Conservation (phyloP, 192 early-diverging fungal species). For the Umbelopsis sp. region DNA sequence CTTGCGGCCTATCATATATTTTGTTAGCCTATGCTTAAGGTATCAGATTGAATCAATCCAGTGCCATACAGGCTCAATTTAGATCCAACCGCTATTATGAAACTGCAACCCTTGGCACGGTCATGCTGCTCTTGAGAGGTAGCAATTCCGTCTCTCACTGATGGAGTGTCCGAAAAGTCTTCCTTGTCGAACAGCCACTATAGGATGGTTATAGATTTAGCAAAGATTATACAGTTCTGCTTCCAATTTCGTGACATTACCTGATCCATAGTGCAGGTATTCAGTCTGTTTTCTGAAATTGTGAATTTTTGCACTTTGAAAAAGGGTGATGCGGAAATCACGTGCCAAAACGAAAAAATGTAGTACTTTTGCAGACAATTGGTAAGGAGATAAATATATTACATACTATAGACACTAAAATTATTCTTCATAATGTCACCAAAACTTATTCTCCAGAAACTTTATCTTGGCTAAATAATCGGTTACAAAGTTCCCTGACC, state of each 20-base stretch:
- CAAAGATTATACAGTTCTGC: not conserved
- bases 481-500: not conserved
- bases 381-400: too few species aligned
- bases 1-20: constrained; percentile 45
- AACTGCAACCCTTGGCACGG: constrained; percentile 53
- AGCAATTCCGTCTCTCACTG: constrained; percentile 49
- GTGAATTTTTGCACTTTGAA: too few species aligned
- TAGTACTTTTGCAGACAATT: too few species aligned
- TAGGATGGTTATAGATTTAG: not conserved
- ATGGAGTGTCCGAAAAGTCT: constrained; percentile 55
- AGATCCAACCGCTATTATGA: constrained; percentile 49
- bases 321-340: too few species aligned
- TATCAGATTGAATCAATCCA: not conserved
- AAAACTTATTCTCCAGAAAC: too few species aligned
- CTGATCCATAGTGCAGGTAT: constrained; percentile 10
- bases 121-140: constrained; percentile 57
- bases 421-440: too few species aligned
- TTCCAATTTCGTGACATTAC: not conserved
- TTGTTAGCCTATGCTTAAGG: not conserved
- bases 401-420: too few species aligned
- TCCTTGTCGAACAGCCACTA: constrained; percentile 55
- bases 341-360: too few species aligned
- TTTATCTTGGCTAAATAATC: not conserved
- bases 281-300: not conserved
- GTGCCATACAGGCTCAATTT: constrained; percentile 45